phyloP scores from a whole-genome alignment of 2,329 filamentous ascomycete genomes.

The Xylariaceae sp. region DNA sequence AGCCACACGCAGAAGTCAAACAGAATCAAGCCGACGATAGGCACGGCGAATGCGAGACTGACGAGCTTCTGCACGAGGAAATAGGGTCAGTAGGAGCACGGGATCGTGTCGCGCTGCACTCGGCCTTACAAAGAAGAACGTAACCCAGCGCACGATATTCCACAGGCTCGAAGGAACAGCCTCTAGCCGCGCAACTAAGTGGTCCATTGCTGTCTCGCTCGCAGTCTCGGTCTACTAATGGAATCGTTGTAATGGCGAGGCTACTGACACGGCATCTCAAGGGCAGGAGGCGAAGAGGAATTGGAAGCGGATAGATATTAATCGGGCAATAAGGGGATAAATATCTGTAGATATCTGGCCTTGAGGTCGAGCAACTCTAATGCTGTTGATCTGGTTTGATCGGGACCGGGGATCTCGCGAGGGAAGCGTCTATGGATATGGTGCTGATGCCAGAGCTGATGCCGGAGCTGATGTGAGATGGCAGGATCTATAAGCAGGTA shows the following conservation, averaged over 20 bases:
- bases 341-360: too few relatives aligned
- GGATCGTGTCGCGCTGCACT: neutral
- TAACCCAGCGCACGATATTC: slow-evolving; percentile 31
- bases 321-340: neutral
- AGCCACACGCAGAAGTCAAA: slow-evolving; percentile 52
- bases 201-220: slow-evolving; percentile 21
- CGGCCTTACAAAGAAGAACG: slow-evolving; percentile 34
- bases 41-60: slow-evolving; percentile 44
- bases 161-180: slow-evolving; percentile 25
- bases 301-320: neutral
- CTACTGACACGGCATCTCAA: neutral
- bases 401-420: neutral
- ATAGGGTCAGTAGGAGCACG: slow-evolving; percentile 8
- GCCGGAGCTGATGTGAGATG: slow-evolving; percentile 3
- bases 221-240: slow-evolving; percentile 1
- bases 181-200: slow-evolving; percentile 25
- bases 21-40: slow-evolving; percentile 44
- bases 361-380: neutral
- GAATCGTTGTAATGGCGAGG: neutral
- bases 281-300: neutral
- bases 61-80: slow-evolving; percentile 28
- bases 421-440: neutral
- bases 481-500: neutral
- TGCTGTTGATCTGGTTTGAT: neutral
- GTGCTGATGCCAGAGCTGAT: neutral